Evolutionary conservation across 768 basidiomycete genomes (phyloP).

Genomic region (Mycena rebaudengoi): DNA sequence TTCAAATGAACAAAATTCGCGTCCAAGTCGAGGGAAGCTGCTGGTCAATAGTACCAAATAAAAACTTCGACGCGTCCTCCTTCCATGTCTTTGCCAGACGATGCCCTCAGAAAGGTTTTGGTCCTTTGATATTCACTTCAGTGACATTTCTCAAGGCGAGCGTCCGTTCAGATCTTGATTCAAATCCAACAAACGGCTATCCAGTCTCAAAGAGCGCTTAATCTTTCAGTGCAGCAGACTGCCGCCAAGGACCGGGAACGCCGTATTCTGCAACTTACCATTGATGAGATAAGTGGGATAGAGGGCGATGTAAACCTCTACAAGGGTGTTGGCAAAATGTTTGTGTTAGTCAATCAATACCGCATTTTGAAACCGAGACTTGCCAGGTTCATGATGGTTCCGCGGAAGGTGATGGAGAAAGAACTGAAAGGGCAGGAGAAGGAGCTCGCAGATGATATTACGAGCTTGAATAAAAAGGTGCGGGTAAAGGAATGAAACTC

Average conservation of each 20-base stretch:
- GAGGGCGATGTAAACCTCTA: conserved; percentile 83
- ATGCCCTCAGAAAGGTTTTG: conserved; percentile 80
- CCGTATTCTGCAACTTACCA: conserved; percentile 88
- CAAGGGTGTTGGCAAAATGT: conserved; percentile 98
- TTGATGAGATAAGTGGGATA: conserved; percentile 79
- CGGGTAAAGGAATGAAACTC: no score
- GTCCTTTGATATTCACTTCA: conserved; percentile 17
- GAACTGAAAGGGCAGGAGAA: conserved; percentile 82
- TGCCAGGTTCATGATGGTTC: conserved; percentile 89
- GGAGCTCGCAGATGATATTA: conserved; percentile 84
- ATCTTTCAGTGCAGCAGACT: conserved; percentile 77
- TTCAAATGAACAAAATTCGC: conserved; percentile 97
- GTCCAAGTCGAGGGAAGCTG: conserved; percentile 78
- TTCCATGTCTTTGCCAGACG: conserved; percentile 76
- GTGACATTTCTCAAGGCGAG: conserved; percentile 29
- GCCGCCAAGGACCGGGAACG: conserved; percentile 87
- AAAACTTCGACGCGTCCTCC: conserved; percentile 33
- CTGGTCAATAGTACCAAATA: conserved; percentile 24
- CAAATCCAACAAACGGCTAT: conserved; percentile 94
- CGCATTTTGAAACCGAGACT: not conserved
- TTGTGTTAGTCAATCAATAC: conserved; percentile 1
- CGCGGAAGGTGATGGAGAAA: conserved; percentile 79
- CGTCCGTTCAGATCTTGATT: conserved; percentile 73
- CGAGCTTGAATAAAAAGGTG: conserved; percentile 87
- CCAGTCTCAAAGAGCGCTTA: conserved; percentile 83